Base-by-base conservation (phyloP, 192 early-diverging fungal genomes). In the Podila epicladia region DNA sequence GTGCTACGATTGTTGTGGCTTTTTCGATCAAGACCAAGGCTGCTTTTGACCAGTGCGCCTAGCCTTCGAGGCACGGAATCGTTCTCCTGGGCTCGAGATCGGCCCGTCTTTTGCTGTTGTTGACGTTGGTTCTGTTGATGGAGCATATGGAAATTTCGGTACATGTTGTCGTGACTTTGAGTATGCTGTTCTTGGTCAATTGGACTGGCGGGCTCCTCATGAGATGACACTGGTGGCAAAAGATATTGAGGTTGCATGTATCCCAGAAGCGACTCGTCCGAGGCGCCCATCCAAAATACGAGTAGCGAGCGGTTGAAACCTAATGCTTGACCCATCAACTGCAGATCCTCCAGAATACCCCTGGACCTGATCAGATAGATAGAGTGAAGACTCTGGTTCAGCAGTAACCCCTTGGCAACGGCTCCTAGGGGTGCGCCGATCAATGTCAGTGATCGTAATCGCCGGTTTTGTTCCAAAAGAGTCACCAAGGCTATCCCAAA, bases 231-330 rank as follows among this genome's bases (percentile, higher is more conserved):
- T n/a, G 22, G 5, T 5, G 53, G 22, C 20, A 6, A 24, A 19
- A 53, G 22, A 20, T 24, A 24, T 3, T 55, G 53, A 24, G 53
- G 53, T 22, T 55, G 53, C 53, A 55, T 4, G 24, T 51, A 49
- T 4, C 69, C 66, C 35, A 79, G 58, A 41, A 79, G 65, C 1
- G 69, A 67, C 13, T 71, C 58, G 20, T 79, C 75, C 9, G 75
- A 64, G 15, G 64, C 75, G 26, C 70, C 75, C 75, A 79, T 79
- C 75, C 75, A 79, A 28, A 72, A 79, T 2, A 79, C 70, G 22
- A 79, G 70, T 15, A 79, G 49, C 20, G 75, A 67, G 38, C 75
- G 69, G 20, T 71, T 79, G 35, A 72, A 72, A 9, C 51, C 58
- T 15, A 79, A 15, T 2, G 70, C 75, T 24, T 79, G 75, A 6